Conservation (phyloP, 2,329 filamentous ascomycete species). For the Aspergillus amoenus region DNA sequence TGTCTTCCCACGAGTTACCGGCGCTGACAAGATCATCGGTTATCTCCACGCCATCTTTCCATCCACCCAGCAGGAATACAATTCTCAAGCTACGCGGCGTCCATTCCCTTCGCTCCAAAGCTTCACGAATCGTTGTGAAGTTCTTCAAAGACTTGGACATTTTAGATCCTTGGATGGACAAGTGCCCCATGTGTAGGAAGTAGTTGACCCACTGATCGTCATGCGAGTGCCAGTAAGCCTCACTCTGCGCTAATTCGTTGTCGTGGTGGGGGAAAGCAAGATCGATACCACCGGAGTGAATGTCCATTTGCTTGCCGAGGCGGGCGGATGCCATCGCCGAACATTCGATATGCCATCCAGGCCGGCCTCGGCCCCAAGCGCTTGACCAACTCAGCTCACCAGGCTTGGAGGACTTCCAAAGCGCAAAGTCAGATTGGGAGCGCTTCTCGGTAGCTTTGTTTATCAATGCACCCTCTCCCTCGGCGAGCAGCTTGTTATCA, state of each 20-base stretch:
- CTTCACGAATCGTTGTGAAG: constrained; percentile 88
- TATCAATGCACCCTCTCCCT: constrained; percentile 81
- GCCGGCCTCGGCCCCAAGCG: constrained; percentile 81
- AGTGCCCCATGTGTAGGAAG: constrained; percentile 92
- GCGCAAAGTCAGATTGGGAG: constrained; percentile 77
- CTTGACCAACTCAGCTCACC: constrained; percentile 90
- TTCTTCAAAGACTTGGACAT: constrained; percentile 98
- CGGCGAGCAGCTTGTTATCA: constrained; percentile 78
- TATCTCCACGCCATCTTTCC: constrained; percentile 91
- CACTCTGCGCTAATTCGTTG: constrained; percentile 86
- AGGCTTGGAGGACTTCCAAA: constrained; percentile 91
- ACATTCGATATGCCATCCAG: constrained; percentile 98
- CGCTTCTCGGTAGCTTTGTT: constrained; percentile 66
- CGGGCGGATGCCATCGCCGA: constrained; percentile 90
- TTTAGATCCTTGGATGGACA: constrained; percentile 85
- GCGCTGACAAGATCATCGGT: constrained; percentile 76
- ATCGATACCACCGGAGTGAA: constrained; percentile 91
- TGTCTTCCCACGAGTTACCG: constrained; percentile 76
- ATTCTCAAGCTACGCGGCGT: constrained; percentile 78
- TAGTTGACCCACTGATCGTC: constrained; percentile 83
- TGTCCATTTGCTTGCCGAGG: constrained; percentile 82
- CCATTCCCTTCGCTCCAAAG: constrained; percentile 67
- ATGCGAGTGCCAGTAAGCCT: constrained; percentile 71
- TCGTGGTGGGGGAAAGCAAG: constrained; percentile 90
- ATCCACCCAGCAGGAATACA: constrained; percentile 82